These are phyloP conservation scores for Sonneratia alba DNA, from an alignment of 345 rosid genomes.

Conservation along the genomic window DNA sequence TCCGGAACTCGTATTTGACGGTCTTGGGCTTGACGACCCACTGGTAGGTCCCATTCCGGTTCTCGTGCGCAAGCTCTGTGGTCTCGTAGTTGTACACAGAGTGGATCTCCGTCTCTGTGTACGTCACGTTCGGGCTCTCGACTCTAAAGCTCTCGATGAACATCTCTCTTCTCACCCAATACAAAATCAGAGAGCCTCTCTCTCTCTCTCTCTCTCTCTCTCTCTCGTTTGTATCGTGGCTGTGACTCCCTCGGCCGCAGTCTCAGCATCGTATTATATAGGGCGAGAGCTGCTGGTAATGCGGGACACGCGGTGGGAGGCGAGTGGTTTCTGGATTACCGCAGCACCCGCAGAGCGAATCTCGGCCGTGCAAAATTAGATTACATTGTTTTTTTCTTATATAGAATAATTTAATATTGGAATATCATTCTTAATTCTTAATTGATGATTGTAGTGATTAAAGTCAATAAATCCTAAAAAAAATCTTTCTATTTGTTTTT, in stretches of 20 bases:
- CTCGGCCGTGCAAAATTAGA: not conserved
- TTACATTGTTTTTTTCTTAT: no score
- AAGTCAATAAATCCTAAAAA: no score
- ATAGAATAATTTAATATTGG: no score
- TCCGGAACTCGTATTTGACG: slow-evolving; percentile 81
- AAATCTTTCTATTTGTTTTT: no score
- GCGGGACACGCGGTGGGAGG: slow-evolving; percentile 17
- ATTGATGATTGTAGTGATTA: no score
- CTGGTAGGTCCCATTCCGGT: slow-evolving; percentile 59
- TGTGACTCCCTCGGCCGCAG: not conserved
- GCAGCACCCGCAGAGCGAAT: not conserved
- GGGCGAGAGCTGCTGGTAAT: not conserved
- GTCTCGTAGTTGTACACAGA: slow-evolving; percentile 85
- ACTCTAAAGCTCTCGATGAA: slow-evolving; percentile 82
- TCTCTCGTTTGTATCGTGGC: not conserved
- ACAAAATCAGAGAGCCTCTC: not conserved
- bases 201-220: not conserved
- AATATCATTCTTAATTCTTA: no score
- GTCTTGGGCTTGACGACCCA: slow-evolving; percentile 90
- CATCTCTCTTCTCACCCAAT: slow-evolving; percentile 29
- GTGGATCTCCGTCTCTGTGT: slow-evolving; percentile 73
- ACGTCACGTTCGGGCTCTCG: slow-evolving; percentile 77
- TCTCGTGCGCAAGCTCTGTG: slow-evolving; percentile 89
- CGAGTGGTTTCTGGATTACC: slow-evolving; percentile 20
- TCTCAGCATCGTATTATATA: not conserved